Conservation (phyloP, 495 filamentous ascomycete genomes). For the Aspergillus nanangensis region DNA sequence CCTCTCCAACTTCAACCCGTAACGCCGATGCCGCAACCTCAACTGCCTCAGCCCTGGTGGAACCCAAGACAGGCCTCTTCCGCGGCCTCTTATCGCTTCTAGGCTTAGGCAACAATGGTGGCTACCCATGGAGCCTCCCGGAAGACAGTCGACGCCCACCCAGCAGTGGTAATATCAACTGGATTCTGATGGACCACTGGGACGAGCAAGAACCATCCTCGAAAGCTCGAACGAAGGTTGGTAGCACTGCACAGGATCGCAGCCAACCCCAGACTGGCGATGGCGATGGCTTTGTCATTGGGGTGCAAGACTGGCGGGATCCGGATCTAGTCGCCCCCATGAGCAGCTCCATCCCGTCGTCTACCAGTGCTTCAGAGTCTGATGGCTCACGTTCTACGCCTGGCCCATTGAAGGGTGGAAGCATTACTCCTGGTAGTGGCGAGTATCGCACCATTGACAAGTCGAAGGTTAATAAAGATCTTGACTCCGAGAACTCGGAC, state of each 20-base stretch:
- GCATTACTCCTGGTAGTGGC: slow-evolving; percentile 72
- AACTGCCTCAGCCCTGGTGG: slow-evolving; percentile 12
- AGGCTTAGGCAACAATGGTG: slow-evolving; percentile 40
- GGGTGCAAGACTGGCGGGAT: slow-evolving; percentile 89
- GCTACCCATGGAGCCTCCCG: slow-evolving; percentile 13
- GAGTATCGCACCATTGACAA: slow-evolving; percentile 55
- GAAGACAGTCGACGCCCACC: slow-evolving; percentile 65
- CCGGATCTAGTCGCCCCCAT: slow-evolving; percentile 62
- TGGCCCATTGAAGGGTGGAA: slow-evolving; percentile 56
- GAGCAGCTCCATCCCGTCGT: slow-evolving; percentile 21
- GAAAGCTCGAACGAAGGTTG: slow-evolving; percentile 3
- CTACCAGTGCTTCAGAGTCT: slow-evolving; percentile 19
- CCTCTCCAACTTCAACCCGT: slow-evolving; percentile 23
- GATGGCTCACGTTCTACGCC: slow-evolving; percentile 31
- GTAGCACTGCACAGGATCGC: slow-evolving; percentile 5
- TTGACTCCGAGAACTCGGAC: slow-evolving; percentile 7
- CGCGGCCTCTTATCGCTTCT: slow-evolving; percentile 49
- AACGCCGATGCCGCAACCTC: slow-evolving; percentile 19
- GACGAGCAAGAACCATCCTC: slow-evolving; percentile 47
- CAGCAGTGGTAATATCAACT: slow-evolving; percentile 79
- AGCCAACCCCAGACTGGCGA: slow-evolving; percentile 23
- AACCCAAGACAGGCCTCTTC: slow-evolving; percentile 48
- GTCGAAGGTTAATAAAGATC: slow-evolving; percentile 16
- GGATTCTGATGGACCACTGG: slow-evolving; percentile 67
- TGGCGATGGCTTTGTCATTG: slow-evolving; percentile 79